Base-by-base conservation (phyloP, 805 yeast species). In the Suhomyces faveliae region DNA sequence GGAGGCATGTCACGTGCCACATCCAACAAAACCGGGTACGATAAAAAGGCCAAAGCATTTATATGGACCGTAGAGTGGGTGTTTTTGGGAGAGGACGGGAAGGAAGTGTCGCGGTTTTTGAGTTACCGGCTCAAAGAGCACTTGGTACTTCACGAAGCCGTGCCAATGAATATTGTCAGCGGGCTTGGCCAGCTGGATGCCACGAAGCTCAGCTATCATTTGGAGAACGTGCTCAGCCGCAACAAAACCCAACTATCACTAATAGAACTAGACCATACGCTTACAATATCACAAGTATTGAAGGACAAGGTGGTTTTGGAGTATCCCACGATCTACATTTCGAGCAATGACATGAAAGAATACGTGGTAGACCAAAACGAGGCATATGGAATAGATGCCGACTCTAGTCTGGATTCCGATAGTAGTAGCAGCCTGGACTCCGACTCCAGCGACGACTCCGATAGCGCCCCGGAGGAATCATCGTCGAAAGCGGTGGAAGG, bases 1-100 rank as follows among this genome's bases (percentile, higher is more conserved):
- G 68, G 69, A 19, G 96, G 94, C 0, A 87, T 89, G 95, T 76
- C 82, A 13, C 66, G 96, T 41, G 73, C 87, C 2, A 59, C 60
- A 4, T 62, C 73, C 48, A 89, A 89, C 60, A 84, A 81, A 55
- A 78, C 90, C 0, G 82, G 83, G 3, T 87, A 81, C 76, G 91
- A 89, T 61, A 79, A 80, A 60, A 76, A 76, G 50, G 66, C 73
- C 50, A 79, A 82, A 44, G 62, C 77, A 6, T 89, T 78, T 61
- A 78, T 78, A 13, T 89, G 97, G 97, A 84, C 95, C 0, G 66
- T 89, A 0, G 96, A 89, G 61, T 86, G 89, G 87, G 60, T 79
- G 0, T 50, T 83, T 2, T 62, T 78, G 3, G 65, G 62, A 11
- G 59, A 61, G 10, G 54, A 61, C 3, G 66, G 60, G 1, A 33